Evolutionary conservation across 352 stramenopile genomes (phyloP).

Genomic region (Pythium catenulatum): DNA sequence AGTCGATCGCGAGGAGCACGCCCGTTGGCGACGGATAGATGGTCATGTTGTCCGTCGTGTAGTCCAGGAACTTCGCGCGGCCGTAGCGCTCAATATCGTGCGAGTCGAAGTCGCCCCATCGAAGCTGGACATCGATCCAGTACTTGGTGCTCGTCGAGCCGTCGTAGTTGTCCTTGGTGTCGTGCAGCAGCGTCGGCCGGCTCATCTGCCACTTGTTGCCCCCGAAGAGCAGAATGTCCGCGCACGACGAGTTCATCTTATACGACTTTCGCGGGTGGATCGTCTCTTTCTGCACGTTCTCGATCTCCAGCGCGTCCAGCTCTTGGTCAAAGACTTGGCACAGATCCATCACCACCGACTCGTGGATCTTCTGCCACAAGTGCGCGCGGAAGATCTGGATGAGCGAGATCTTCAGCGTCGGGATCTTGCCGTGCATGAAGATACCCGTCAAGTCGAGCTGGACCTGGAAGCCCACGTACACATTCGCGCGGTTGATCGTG

Average conservation of each 20-base stretch:
- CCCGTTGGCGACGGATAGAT: slow-evolving; percentile 99
- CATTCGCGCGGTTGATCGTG: slow-evolving; percentile 99
- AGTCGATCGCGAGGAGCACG: slow-evolving; percentile 97
- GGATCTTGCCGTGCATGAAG: slow-evolving; percentile 99
- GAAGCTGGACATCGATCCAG: slow-evolving; percentile 99
- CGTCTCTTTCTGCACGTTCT: slow-evolving; percentile 99
- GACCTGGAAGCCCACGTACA: slow-evolving; percentile 99
- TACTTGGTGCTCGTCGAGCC: slow-evolving; percentile 97
- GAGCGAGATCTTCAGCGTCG: slow-evolving; percentile 99
- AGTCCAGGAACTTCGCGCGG: slow-evolving; percentile 99
- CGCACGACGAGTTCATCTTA: slow-evolving; percentile 99
- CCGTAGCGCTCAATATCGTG: slow-evolving; percentile 99
- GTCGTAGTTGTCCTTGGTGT: slow-evolving; percentile 98
- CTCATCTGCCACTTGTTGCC: slow-evolving; percentile 99
- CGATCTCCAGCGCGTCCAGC: slow-evolving; percentile 98
- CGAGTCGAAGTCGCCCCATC: slow-evolving; percentile 99
- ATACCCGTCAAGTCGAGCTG: slow-evolving; percentile 99
- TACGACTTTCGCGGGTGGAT: slow-evolving; percentile 99
- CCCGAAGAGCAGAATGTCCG: slow-evolving; percentile 98
- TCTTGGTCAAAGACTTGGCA: slow-evolving; percentile 99
- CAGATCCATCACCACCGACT: slow-evolving; percentile 98
- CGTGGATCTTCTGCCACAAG: slow-evolving; percentile 99
- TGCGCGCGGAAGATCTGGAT: slow-evolving; percentile 98
- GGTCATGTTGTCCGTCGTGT: slow-evolving; percentile 99
- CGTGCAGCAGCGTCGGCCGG: slow-evolving; percentile 89